Evolutionary conservation across 164 flowering plant genomes (phyloP).

Genomic region (Saururus chinensis): DNA sequence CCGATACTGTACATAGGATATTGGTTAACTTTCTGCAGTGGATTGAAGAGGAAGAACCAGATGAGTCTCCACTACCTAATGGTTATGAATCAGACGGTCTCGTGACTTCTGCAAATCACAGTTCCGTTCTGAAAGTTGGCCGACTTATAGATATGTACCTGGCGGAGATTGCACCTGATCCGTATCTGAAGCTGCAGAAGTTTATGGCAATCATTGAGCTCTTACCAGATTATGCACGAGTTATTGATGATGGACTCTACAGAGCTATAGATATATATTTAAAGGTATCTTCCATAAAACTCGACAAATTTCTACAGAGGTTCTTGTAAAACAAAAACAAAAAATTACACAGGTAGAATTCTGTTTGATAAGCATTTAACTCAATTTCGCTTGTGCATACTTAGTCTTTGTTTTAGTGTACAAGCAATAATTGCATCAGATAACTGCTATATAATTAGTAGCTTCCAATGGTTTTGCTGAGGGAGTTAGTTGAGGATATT

Average conservation of each 20-base stretch:
- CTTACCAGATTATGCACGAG: constrained; percentile 72
- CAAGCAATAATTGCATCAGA: too few species aligned
- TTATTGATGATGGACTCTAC: constrained; percentile 65
- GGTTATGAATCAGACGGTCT: constrained; percentile 54
- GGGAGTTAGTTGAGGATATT: too few species aligned
- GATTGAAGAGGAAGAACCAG: constrained; percentile 47
- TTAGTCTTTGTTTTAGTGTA: too few species aligned
- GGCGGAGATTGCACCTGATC: constrained; percentile 85
- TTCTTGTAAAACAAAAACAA: too few species aligned
- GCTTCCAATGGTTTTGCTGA: too few species aligned
- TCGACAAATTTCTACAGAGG: neutral
- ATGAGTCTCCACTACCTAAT: constrained; percentile 20
- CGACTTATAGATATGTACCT: constrained; percentile 53
- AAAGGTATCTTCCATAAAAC: constrained; percentile 32
- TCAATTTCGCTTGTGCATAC: too few species aligned
- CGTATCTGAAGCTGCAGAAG: constrained; percentile 39
- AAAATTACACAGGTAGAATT: neutral
- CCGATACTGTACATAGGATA: constrained; percentile 54
- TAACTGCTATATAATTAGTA: too few species aligned
- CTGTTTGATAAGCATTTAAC: too few species aligned
- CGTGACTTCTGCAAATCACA: constrained; percentile 42
- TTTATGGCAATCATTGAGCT: constrained; percentile 49
- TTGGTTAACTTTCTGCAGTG: constrained; percentile 49
- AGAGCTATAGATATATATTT: constrained; percentile 67
- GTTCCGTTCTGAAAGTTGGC: constrained; percentile 50